A percentile compares a stretch with the other conserved stretches of the same genome.
Evolutionary conservation across 2,329 filamentous ascomycete genomes (phyloP).

Genomic region (Trichoderma atrobrunneum): DNA sequence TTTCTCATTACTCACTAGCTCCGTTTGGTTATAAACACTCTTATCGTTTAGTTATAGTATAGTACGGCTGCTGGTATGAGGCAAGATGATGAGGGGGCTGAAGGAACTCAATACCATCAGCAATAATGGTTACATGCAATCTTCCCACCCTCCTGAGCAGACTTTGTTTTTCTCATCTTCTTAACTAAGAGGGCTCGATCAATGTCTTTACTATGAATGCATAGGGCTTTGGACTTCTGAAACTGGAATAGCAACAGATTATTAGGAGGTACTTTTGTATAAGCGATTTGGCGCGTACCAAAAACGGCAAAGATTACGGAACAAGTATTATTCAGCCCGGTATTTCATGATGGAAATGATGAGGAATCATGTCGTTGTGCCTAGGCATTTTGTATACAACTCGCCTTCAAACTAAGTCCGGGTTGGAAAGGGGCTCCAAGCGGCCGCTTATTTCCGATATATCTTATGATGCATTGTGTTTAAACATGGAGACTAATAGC

Average conservation of each 20-base stretch:
- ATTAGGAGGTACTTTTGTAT: not conserved
- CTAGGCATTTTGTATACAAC: not conserved
- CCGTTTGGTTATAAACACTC: not conserved
- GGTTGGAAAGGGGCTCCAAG: not conserved
- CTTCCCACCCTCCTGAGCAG: not conserved
- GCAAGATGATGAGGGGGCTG: not conserved
- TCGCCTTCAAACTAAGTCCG: not conserved
- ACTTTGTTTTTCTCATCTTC: too few relatives aligned
- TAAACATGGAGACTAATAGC: not conserved
- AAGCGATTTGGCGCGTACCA: rapidly evolving
- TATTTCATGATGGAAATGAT: not conserved
- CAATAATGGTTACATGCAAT: not conserved
- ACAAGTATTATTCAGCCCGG: not conserved
- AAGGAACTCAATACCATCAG: not conserved
- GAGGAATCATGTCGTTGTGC: not conserved
- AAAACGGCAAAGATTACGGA: not conserved
- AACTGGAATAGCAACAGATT: too few relatives aligned
- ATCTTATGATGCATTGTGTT: not conserved
- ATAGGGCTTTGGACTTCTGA: too few relatives aligned
- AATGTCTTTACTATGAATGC: too few relatives aligned
- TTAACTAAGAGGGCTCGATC: too few relatives aligned
- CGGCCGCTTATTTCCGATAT: not conserved
- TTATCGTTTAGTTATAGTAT: not conserved
- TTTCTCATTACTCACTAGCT: not conserved
- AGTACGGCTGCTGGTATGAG: not conserved